These are phyloP conservation scores for Epichloe amarillans DNA, from an alignment of 2,329 filamentous ascomycete species.

Conservation along the genomic window DNA sequence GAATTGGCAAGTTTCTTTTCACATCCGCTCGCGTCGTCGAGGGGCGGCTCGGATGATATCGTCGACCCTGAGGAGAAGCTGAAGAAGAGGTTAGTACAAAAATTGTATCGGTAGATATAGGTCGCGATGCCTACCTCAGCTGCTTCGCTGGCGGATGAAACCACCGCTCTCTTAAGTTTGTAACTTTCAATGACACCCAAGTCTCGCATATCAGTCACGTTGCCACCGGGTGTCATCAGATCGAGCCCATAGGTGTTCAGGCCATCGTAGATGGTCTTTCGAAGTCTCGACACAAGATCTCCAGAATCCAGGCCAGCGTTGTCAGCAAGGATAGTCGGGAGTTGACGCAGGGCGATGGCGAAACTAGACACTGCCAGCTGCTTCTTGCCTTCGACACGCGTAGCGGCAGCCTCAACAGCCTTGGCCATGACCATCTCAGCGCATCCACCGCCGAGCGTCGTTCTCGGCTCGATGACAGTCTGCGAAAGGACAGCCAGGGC, in stretches of 20 bases:
- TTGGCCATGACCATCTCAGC: conserved; percentile 99
- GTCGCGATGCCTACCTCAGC: conserved; percentile 62
- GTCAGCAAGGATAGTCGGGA: conserved; percentile 93
- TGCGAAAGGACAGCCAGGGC: conserved; percentile 92
- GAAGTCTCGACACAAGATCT: conserved; percentile 79
- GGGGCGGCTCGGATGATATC: conserved; percentile 95
- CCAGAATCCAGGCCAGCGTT: conserved; percentile 94
- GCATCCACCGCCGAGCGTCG: conserved; percentile 87
- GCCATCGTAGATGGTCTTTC: conserved; percentile 90
- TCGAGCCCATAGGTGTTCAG: conserved; percentile 88
- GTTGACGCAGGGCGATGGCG: conserved; percentile 74
- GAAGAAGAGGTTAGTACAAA: background rate
- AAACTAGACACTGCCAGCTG: conserved; percentile 87
- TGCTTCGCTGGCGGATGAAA: conserved; percentile 89
- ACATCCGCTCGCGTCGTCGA: conserved; percentile 35
- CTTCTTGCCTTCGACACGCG: conserved; percentile 93
- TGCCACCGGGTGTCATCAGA: conserved; percentile 75
- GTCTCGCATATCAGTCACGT: conserved; percentile 91
- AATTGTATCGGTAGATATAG: background rate
- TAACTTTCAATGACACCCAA: conserved; percentile 93
- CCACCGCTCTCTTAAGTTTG: conserved; percentile 97
- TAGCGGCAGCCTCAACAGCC: conserved; percentile 85
- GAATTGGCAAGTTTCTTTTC: conserved; percentile 7
- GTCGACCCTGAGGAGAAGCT: conserved; percentile 87
- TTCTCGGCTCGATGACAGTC: conserved; percentile 86